Conservation (phyloP, 2,329 filamentous ascomycete species). For the Chrysoporthe cubensis region DNA sequence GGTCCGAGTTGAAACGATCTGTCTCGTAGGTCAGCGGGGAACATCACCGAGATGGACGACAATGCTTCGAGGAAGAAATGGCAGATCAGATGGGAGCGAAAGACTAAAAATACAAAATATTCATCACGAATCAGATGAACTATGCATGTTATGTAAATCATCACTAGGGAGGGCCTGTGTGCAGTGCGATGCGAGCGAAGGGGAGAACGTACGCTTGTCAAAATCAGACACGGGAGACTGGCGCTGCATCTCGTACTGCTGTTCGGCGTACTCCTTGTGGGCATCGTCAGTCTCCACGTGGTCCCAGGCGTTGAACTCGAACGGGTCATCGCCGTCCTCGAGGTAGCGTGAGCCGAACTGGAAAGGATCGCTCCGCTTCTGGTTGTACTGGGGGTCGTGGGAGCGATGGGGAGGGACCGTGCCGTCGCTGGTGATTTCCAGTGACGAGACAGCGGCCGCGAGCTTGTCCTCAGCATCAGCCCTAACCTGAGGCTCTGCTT, state of each 20-base stretch:
- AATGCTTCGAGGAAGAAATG: neutral
- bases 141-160: constrained; percentile 66
- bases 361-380: constrained; percentile 90
- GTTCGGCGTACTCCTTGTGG: constrained; percentile 83
- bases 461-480: constrained; percentile 28
- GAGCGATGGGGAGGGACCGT: constrained; percentile 64
- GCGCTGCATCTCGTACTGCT: constrained; percentile 84
- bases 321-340: constrained; percentile 84
- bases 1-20: constrained; percentile 85
- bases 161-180: constrained; percentile 39
- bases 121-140: constrained; percentile 75
- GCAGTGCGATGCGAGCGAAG: constrained; percentile 14
- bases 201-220: constrained; percentile 71
- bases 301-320: constrained; percentile 98
- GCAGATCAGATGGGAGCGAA: constrained; percentile 73
- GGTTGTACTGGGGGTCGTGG: constrained; percentile 71
- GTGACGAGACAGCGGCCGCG: constrained; percentile 21
- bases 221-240: constrained; percentile 88
- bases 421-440: constrained; percentile 8
- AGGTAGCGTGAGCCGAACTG: constrained; percentile 91
- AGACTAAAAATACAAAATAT: constrained; percentile 62
- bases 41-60: constrained; percentile 18
- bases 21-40: constrained; percentile 45
- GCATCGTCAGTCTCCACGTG: constrained; percentile 91
- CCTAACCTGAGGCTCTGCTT: constrained; percentile 31